Evolutionary conservation across 1,139 yeast genomes (phyloP).

Genomic region (Saccharomyces hybrid): DNA sequence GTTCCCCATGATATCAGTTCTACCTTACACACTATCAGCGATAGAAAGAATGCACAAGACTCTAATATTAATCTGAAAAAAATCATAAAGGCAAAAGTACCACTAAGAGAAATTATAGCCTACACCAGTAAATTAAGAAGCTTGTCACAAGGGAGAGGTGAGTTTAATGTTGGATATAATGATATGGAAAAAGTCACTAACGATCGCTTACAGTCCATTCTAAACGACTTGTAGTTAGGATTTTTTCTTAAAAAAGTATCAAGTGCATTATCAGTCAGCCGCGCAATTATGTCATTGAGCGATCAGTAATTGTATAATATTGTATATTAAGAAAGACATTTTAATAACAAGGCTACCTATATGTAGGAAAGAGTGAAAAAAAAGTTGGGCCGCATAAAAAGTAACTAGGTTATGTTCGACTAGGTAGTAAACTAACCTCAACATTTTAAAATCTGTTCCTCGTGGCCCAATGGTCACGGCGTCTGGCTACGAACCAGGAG

Average conservation of each 20-base stretch:
- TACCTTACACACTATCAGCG: constrained; percentile 30
- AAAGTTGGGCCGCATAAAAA: too few species aligned
- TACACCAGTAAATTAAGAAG: constrained; percentile 71
- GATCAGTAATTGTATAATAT: too few species aligned
- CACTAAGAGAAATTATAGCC: constrained; percentile 84
- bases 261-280: too few species aligned
- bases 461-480: constrained; percentile 93
- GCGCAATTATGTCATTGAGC: too few species aligned
- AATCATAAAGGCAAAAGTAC: constrained; percentile 66
- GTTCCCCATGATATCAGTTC: constrained; percentile 46
- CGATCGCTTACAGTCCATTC: constrained; percentile 39
- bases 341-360: too few species aligned
- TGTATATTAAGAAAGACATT: too few species aligned
- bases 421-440: too few species aligned
- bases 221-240: constrained; percentile 13
- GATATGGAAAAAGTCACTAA: constrained; percentile 59
- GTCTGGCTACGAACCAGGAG: constrained; percentile 92
- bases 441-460: constrained; percentile 41
- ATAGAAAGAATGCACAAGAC: constrained; percentile 5
- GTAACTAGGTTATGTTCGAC: too few species aligned
- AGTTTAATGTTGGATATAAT: constrained; percentile 66
- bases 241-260: background rate
- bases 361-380: too few species aligned
- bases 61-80: constrained; percentile 34
- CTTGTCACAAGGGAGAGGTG: constrained; percentile 83